Evolutionary conservation across 192 early-diverging fungal genomes (phyloP).

Genomic region (Pilaira anomala): DNA sequence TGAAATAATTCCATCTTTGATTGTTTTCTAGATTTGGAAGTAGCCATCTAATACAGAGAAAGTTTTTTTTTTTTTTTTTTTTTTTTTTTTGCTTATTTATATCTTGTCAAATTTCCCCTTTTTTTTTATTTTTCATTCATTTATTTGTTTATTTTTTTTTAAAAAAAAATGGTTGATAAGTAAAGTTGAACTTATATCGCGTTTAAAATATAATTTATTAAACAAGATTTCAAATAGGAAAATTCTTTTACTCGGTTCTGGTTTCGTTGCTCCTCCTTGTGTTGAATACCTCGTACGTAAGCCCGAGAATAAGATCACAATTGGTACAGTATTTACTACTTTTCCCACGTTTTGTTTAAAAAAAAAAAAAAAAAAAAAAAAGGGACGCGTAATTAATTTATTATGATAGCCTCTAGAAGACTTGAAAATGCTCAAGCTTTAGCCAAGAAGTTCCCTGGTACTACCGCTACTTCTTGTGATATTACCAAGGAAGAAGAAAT

Average conservation of each 20-base stretch:
- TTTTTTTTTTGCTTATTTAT: too few relatives aligned
- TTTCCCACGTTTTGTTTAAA: background rate
- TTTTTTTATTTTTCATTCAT: background rate
- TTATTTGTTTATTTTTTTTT: background rate
- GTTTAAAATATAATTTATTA: background rate
- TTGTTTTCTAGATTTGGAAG: background rate
- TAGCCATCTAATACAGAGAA: background rate
- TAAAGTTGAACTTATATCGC: background rate
- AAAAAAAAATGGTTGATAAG: slow-evolving; percentile 16
- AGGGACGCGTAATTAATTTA: background rate
- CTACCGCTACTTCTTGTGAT: slow-evolving; percentile 72
- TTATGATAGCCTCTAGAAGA: slow-evolving; percentile 67
- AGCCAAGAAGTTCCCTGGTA: slow-evolving; percentile 53
- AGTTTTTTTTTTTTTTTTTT: background rate
- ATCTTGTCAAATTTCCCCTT: background rate
- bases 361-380: background rate
- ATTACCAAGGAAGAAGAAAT: slow-evolving; percentile 74
- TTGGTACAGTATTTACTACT: slow-evolving; percentile 48
- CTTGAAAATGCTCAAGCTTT: slow-evolving; percentile 74
- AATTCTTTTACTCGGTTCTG: slow-evolving; percentile 94
- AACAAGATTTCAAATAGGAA: slow-evolving; percentile 35
- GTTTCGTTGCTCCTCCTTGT: slow-evolving; percentile 95
- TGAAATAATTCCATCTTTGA: slow-evolving; percentile 3
- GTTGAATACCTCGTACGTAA: slow-evolving; percentile 88
- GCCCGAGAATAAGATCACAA: slow-evolving; percentile 85